Base-by-base conservation (phyloP, 331 rosid genomes). In the Malus hybrid region DNA sequence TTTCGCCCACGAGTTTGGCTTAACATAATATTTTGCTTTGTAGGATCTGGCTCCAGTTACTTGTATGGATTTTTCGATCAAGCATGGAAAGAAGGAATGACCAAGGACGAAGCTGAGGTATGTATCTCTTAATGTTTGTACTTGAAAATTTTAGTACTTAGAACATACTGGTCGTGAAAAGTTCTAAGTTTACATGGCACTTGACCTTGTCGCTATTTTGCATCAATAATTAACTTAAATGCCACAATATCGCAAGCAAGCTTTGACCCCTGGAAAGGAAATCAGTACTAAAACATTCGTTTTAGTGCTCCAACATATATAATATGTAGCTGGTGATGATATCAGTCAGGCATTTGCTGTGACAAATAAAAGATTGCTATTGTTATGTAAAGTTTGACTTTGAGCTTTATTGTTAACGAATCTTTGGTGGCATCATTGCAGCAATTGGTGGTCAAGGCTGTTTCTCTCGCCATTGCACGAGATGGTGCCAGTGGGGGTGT, bases 401-500 rank as follows among this genome's bases (percentile, higher is more conserved):
- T 71, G 31, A 52, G 66, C 48, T 27, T 75, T 71, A 1, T 72
- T 32, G 62, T 70, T 79, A 67, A 85, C 67, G 7, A 31, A 3
- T 18, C 10, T 54, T 80, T 57, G 61, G 48, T 79, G 54, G 54
- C 18, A 48, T 39, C 59, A 5, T 19, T 72, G 76, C 96, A 94
- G 99, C 87, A 86, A 18, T 81, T 95, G 66, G 99, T 92, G 2
- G 86, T 83, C 20, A 95, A 92, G 87, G 99, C 97, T 28, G 99
- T 95, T 63, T 95, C 99, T 16, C 93, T 95, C 10, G 97, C 99
- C 62, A 92, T 95, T 80, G 99, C 97, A 16, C 91, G 97, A 48
- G 99, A 95, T 52, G 99, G 99, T 33, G 99, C 99, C 10, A 95
- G 99, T 83, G 99, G 99, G 6, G 99, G 99, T 20, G 99, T 95